phyloP scores from a whole-genome alignment of 176 grass and related monocot species.

The Phragmites australis region DNA sequence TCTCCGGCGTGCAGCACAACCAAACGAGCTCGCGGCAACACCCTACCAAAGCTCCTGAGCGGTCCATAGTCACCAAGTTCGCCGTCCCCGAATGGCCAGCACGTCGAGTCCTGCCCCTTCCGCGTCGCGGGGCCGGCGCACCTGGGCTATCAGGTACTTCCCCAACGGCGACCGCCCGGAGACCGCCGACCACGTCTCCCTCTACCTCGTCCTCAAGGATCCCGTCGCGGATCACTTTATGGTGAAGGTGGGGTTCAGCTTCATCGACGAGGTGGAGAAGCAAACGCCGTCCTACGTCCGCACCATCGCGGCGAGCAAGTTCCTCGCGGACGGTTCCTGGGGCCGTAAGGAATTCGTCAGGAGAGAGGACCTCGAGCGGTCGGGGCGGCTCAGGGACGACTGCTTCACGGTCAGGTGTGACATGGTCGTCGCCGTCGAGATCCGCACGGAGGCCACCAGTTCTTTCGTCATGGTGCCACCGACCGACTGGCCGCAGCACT shows the following conservation, averaged over 20 bases:
- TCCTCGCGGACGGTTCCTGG: background rate
- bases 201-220: background rate
- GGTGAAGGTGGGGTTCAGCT: background rate
- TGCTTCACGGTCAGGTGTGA: slow-evolving; percentile 16
- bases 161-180: slow-evolving; percentile 2
- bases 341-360: background rate
- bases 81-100: background rate
- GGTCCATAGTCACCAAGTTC: background rate
- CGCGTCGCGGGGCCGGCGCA: slow-evolving; percentile 1
- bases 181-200: background rate
- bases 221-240: background rate
- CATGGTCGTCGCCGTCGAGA: background rate
- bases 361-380: background rate
- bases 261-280: background rate
- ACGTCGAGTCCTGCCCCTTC: slow-evolving; percentile 21
- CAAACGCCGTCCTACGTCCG: background rate
- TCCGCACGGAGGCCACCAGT: background rate
- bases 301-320: accelerated
- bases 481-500: slow-evolving; percentile 24
- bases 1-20: too few relatives aligned
- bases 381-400: background rate
- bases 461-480: background rate
- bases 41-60: too few relatives aligned
- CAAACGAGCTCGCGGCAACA: too few relatives aligned
- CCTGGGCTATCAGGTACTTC: slow-evolving; percentile 31